Evolutionary conservation across 2,329 filamentous ascomycete species (phyloP).

Genomic region (Elsinoe fawcettii): DNA sequence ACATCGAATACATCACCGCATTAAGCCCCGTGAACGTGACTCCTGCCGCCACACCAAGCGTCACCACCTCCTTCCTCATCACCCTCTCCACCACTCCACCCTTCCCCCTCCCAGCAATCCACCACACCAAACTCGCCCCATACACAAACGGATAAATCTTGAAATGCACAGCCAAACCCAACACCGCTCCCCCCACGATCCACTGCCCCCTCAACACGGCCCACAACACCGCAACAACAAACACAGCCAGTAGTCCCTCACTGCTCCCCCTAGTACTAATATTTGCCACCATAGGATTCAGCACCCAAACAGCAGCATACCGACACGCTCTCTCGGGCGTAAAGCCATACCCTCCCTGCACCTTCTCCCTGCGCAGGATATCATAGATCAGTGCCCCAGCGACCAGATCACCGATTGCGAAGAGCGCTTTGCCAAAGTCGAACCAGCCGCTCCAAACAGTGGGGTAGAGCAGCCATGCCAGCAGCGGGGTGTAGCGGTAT

Average conservation of each 20-base stretch:
- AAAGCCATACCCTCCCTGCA: constrained; percentile 37
- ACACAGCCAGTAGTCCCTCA: constrained; percentile 77
- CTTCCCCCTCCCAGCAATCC: constrained; percentile 55
- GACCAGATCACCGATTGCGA: constrained; percentile 72
- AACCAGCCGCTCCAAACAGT: constrained; percentile 64
- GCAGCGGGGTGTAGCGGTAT: constrained; percentile 90
- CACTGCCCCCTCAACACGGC: constrained; percentile 60
- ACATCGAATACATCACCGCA: constrained; percentile 67
- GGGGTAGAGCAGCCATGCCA: constrained; percentile 84
- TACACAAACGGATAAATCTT: constrained; percentile 99
- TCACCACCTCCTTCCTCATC: neutral
- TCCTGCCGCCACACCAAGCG: neutral
- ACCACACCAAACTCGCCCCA: constrained; percentile 71
- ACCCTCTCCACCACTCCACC: constrained; percentile 6
- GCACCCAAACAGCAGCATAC: constrained; percentile 81
- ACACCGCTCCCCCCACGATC: constrained; percentile 59
- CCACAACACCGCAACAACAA: constrained; percentile 79
- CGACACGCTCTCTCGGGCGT: constrained; percentile 52
- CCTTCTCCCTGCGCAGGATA: constrained; percentile 36
- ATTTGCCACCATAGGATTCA: constrained; percentile 96
- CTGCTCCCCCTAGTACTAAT: constrained; percentile 94
- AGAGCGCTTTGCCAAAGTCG: constrained; percentile 79
- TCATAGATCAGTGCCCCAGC: constrained; percentile 70
- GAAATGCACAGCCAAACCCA: constrained; percentile 86
- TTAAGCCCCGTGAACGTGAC: constrained; percentile 68